A percentile compares a stretch with the other conserved stretches of the same genome.
phyloP scores from a whole-genome alignment of 805 yeast species.

The Naumovozyma castellii region DNA sequence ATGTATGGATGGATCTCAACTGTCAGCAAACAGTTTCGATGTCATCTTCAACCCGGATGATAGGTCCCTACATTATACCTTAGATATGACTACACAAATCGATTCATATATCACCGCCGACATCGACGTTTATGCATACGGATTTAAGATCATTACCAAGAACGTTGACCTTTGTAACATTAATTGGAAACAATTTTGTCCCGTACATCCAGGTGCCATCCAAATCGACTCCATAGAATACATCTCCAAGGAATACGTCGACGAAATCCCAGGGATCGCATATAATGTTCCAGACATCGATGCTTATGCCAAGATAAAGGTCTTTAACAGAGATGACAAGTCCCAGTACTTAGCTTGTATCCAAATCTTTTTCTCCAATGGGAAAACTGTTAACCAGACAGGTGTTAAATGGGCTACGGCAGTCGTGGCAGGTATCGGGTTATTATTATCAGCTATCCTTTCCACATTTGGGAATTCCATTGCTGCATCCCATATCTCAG shows the following conservation, averaged over 20 bases:
- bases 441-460: constrained; percentile 67
- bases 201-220: constrained; percentile 71
- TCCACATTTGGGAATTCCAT: constrained; percentile 83
- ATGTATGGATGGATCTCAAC: constrained; percentile 68
- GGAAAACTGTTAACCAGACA: constrained; percentile 70
- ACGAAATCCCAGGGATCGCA: constrained; percentile 74
- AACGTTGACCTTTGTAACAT: constrained; percentile 52
- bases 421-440: constrained; percentile 76
- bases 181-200: constrained; percentile 84
- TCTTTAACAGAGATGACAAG: constrained; percentile 35
- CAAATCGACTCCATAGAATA: constrained; percentile 67
- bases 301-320: constrained; percentile 55
- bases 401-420: constrained; percentile 95
- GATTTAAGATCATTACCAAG: constrained; percentile 58
- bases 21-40: constrained; percentile 65
- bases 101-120: constrained; percentile 60
- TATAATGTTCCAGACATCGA: constrained; percentile 82
- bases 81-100: constrained; percentile 62
- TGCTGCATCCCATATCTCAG: constrained; percentile 87
- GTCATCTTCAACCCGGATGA: constrained; percentile 71
- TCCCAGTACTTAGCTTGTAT: constrained; percentile 56
- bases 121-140: constrained; percentile 79
- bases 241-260: constrained; percentile 41
- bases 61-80: constrained; percentile 55
- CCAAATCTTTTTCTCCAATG: constrained; percentile 65